Evolutionary conservation across 2,329 filamentous ascomycete genomes (phyloP).

Genomic region (Xylariaceae sp.): DNA sequence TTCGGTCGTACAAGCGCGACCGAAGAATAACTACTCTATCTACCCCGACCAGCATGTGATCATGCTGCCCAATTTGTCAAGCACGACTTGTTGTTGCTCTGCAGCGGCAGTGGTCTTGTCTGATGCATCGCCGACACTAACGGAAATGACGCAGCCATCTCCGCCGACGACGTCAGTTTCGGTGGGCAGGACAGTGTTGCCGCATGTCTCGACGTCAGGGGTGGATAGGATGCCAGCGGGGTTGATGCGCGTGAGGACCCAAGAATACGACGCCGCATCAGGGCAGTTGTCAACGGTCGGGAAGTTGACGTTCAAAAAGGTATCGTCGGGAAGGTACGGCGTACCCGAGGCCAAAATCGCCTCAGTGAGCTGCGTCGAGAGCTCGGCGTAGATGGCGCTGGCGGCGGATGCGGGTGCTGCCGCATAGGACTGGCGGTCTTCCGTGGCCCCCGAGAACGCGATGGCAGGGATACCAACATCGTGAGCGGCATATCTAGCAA

Average conservation of each 20-base stretch:
- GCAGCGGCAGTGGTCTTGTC: slow-evolving; percentile 58
- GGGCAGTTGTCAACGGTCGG: slow-evolving; percentile 51
- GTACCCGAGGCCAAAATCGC: slow-evolving; percentile 51
- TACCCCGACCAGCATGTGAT: slow-evolving; percentile 36
- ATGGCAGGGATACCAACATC: slow-evolving; percentile 59
- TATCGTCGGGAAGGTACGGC: slow-evolving; percentile 58
- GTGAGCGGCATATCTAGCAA: slow-evolving; percentile 54
- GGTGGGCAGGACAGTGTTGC: slow-evolving; percentile 50
- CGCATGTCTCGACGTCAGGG: slow-evolving; percentile 57
- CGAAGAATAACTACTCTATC: too few relatives aligned
- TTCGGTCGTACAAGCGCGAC: too few relatives aligned
- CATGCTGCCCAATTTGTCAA: slow-evolving; percentile 46
- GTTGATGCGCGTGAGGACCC: slow-evolving; percentile 61
- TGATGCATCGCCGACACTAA: slow-evolving; percentile 58
- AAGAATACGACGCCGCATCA: slow-evolving; percentile 53
- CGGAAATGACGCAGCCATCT: slow-evolving; percentile 55
- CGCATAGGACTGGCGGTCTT: slow-evolving; percentile 47
- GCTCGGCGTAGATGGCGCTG: slow-evolving; percentile 59
- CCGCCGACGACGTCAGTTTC: slow-evolving; percentile 51
- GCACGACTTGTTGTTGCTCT: slow-evolving; percentile 47
- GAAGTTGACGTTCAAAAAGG: slow-evolving; percentile 69
- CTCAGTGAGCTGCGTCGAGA: slow-evolving; percentile 56
- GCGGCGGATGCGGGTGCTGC: slow-evolving; percentile 47
- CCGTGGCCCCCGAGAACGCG: slow-evolving; percentile 59
- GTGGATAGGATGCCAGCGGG: slow-evolving; percentile 44